Base-by-base conservation (phyloP, 768 basidiomycete species). In the Tephrocybe sp. region DNA sequence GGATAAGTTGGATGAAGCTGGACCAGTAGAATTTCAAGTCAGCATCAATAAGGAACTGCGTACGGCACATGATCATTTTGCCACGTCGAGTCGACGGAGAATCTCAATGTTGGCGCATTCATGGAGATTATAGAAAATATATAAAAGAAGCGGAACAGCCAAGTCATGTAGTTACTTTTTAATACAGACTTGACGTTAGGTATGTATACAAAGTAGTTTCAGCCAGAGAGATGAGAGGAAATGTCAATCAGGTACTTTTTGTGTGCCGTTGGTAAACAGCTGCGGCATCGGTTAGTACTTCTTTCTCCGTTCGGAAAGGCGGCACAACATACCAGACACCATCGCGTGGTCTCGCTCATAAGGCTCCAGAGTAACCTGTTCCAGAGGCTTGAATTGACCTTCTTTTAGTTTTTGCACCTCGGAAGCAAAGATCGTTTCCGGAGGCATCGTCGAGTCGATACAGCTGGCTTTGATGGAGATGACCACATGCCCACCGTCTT, bases 391-490 rank as follows among this genome's bases (percentile, higher is more conserved):
- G 73, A 99, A 86, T 59, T 83, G 86, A 62, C 75, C 77, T 39
- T 78, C 76, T 66, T 87, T 84, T 62, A 98, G 75, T 54, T 72
- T 79, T 65, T 92, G 82, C 34, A 98, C 89, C 70, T 98, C 92
- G 30, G 78, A 71, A 1, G 92, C 87, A 60, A 98, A 99, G 39
- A 98, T 87, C 21, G 84, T 85, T 55, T 92, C 91, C 9, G 97
- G 84, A 2, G 92, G 83, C 3, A 80, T 81, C n/a, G 95, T 98
- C 35, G 93, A 98, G 70, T 99, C 97, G 67, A 99, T 89, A 77
- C 97, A 99, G 61, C 89, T 93, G 25, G 97, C 97, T 76, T 99
- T 99, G 81, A 99, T 97, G 47, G 96, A 98, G 56, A 99, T 93
- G 60, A 99, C 85, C 60, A 82, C 76, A 61, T 97, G 92, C 2